Conservation (phyloP, 139 green algal species). For the Closterium sp. region DNA sequence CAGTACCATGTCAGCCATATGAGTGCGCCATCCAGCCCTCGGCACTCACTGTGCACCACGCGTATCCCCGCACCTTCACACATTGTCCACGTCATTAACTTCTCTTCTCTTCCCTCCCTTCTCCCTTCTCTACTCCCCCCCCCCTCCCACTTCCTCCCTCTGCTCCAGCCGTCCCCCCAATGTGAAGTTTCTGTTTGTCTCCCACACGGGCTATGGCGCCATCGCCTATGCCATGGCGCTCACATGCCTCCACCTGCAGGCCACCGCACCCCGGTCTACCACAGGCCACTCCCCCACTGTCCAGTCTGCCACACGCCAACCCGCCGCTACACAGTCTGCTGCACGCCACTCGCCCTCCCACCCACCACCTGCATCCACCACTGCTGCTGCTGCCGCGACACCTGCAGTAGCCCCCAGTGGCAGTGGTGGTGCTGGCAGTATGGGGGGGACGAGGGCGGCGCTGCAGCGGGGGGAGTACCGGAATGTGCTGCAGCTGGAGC, state of each 20-base stretch:
- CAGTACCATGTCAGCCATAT: too few species aligned
- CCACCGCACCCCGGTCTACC: background rate
- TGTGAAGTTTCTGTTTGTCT: slow-evolving; percentile 39
- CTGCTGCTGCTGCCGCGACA: background rate
- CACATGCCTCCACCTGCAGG: slow-evolving; percentile 7
- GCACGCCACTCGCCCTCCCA: background rate
- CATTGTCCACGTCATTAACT: too few species aligned
- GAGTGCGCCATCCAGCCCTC: too few species aligned
- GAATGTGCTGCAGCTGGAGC: slow-evolving; percentile 30
- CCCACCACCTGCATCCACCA: background rate
- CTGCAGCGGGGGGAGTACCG: slow-evolving; percentile 21
- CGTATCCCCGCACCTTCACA: too few species aligned
- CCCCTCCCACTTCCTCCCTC: too few species aligned
- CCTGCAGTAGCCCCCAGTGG: background rate
- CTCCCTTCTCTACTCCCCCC: too few species aligned
- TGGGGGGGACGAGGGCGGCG: background rate
- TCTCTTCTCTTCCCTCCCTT: too few species aligned
- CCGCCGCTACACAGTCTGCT: background rate
- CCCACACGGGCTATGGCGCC: slow-evolving; percentile 34
- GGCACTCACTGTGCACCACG: too few species aligned
- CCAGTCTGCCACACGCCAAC: background rate
- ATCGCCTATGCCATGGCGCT: slow-evolving; percentile 38
- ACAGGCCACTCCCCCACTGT: background rate
- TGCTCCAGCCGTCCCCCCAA: too few species aligned
- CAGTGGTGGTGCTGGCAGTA: too few species aligned